Conservation (phyloP, 495 filamentous ascomycete genomes). For the Penicillium crystallinum region DNA sequence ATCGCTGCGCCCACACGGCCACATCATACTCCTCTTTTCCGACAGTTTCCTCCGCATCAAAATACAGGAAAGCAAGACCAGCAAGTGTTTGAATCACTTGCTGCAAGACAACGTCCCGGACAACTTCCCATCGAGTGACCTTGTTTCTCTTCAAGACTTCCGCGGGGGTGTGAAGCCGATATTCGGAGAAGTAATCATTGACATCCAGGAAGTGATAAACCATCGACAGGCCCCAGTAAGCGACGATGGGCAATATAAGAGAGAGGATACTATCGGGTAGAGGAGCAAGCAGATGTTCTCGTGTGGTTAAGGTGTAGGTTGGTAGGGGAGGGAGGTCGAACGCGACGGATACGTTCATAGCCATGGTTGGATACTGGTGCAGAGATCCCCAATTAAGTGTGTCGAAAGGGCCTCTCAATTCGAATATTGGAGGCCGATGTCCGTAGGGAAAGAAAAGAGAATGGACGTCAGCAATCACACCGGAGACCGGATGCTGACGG, state of each 20-base stretch:
- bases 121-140: slow-evolving; percentile 73
- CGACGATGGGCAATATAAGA: slow-evolving; percentile 68
- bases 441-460: slow-evolving; percentile 4
- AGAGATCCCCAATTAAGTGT: too few species aligned
- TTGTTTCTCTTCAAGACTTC: slow-evolving; percentile 84
- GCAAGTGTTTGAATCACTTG: slow-evolving; percentile 79
- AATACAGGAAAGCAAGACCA: slow-evolving; percentile 53
- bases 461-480: slow-evolving; percentile 5
- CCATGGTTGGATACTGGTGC: slow-evolving; percentile 26
- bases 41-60: slow-evolving; percentile 58
- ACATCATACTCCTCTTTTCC: slow-evolving; percentile 81
- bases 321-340: slow-evolving; percentile 71
- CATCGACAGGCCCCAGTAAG: slow-evolving; percentile 85
- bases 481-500: slow-evolving; percentile 15
- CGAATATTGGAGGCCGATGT: neutral
- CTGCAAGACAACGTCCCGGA: slow-evolving; percentile 81
- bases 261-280: slow-evolving; percentile 77
- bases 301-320: slow-evolving; percentile 59
- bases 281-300: slow-evolving; percentile 65
- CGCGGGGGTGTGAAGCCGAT: slow-evolving; percentile 87
- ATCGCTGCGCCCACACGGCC: slow-evolving; percentile 70
- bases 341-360: slow-evolving; percentile 36
- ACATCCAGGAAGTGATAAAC: slow-evolving; percentile 82
- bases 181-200: slow-evolving; percentile 75
- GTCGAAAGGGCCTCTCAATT: neutral